These are phyloP conservation scores for Auxenochlorella pyrenoidosa DNA, from an alignment of 139 green algal species.

Conservation along the genomic window DNA sequence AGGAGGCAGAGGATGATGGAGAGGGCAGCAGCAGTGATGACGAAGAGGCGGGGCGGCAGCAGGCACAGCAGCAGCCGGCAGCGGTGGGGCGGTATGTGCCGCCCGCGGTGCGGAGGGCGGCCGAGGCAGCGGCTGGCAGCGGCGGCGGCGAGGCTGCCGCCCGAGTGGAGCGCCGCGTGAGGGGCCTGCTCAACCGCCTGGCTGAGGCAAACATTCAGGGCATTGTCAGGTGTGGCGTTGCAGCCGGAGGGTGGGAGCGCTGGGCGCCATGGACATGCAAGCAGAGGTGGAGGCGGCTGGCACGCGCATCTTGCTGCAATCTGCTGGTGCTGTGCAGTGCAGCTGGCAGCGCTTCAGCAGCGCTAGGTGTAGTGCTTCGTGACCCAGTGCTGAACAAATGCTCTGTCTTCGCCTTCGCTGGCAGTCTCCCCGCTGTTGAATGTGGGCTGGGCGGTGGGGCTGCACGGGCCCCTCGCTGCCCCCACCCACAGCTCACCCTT, in stretches of 20 bases:
- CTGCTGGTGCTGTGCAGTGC: not conserved
- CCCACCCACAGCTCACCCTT: not conserved
- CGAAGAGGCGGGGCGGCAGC: conserved; percentile 4
- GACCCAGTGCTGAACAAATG: too few relatives aligned
- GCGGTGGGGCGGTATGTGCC: conserved; percentile 64
- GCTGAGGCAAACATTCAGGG: conserved; percentile 75
- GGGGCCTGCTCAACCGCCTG: conserved; percentile 83
- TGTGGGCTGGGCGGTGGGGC: not conserved
- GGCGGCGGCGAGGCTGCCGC: conserved; percentile 7
- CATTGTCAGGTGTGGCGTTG: conserved; percentile 45
- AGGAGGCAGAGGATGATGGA: not conserved
- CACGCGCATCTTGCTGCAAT: not conserved
- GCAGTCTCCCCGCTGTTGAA: not conserved
- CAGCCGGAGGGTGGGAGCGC: too few relatives aligned
- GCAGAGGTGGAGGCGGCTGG: too few relatives aligned
- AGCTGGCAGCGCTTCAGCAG: too few relatives aligned
- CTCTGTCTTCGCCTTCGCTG: too few relatives aligned
- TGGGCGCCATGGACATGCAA: too few relatives aligned
- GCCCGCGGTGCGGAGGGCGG: conserved; percentile 58
- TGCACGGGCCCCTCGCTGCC: too few relatives aligned
- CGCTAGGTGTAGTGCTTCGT: too few relatives aligned
- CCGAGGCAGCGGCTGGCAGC: conserved; percentile 16
- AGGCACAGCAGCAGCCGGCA: not conserved
- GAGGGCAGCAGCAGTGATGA: conserved; percentile 28
- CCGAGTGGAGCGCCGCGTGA: conserved; percentile 62